Base-by-base conservation (phyloP, 139 green algal genomes). In the Closterium sp. region DNA sequence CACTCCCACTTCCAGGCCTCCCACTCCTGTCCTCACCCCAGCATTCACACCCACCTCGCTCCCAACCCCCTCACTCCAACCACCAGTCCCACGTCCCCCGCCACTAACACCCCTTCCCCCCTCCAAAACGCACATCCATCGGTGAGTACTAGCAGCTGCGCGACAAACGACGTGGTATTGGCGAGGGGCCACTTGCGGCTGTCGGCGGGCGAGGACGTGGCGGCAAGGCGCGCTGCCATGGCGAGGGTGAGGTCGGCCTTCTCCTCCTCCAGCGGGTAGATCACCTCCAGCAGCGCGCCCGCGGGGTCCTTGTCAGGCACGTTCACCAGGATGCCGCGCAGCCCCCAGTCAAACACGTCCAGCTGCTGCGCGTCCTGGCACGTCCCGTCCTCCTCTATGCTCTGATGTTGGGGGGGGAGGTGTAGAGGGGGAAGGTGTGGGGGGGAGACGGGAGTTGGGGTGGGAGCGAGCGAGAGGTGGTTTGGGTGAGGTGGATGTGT, bases 221-320 rank as follows among this genome's bases (percentile, higher is more conserved):
- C 81, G 3, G 81, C 81, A 19, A 86, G 5, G 10, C 81, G 81
- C 28, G 81, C 81, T 19, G 81, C 81, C n/a, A 86, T 33, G 81
- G 81, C 81, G n/a, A 86, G 81, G 1, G 81, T 33, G 5, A 86
- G n/a, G 6, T 86, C 81, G 21, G 81, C 81, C n/a, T 33, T 32
- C 81, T 86, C 81, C 81, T 86, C 81, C 81, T 86, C 81, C 81
- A 86, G 81, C 2, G 81, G 81, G 81, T 86, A 86, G n/a, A 86
- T 86, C 81, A 86, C 81, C 25, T 86, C 81, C 5, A 86, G n/a
- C 81, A 86, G 81, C 81, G 81, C 81, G 0, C 21, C 81, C 21
- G 81, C 81, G 5, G n/a, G 81, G 81, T 86, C 81, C n/a, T 86
- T 32, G 81, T 86, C 81, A 19, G 81, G 81, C 25, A 86, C 8